Percentiles rank a stretch among this genome's conserved stretches.
phyloP scores from a whole-genome alignment of 148 eudicot species.

The Camellia sinensis region DNA sequence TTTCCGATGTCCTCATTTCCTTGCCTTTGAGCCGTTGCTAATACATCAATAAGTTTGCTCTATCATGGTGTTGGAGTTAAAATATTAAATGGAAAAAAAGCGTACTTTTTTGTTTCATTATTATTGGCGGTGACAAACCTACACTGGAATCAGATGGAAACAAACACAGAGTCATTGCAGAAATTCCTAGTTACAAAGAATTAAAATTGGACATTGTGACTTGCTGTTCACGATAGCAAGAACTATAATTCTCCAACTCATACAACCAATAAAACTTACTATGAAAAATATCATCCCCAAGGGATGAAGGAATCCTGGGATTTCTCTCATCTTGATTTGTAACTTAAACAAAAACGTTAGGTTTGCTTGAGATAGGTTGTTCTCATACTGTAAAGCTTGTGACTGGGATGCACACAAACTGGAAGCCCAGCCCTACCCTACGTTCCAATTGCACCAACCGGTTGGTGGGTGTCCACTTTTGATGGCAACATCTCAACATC shows the following conservation, averaged over 20 bases:
- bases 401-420: background rate
- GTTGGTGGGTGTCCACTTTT: constrained; percentile 9
- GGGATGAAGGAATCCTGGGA: background rate
- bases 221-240: background rate
- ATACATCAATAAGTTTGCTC: background rate
- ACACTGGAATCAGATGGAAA: background rate
- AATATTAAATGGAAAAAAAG: background rate
- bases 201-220: too few relatives aligned
- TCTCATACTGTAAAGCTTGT: background rate
- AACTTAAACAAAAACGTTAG: background rate
- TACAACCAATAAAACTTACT: background rate
- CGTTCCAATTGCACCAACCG: background rate
- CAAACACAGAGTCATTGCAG: background rate
- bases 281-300: background rate
- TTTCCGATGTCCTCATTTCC: too few relatives aligned
- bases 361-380: background rate
- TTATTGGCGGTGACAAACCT: background rate
- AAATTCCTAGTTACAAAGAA: background rate
- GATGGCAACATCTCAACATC: constrained; percentile 1
- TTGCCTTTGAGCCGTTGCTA: too few relatives aligned
- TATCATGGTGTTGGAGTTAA: background rate
- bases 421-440: background rate
- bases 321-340: background rate
- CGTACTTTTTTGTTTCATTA: background rate
- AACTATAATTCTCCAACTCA: background rate